phyloP scores from a whole-genome alignment of 2,329 filamentous ascomycete genomes.

The Cladophialophora chaetospira region DNA sequence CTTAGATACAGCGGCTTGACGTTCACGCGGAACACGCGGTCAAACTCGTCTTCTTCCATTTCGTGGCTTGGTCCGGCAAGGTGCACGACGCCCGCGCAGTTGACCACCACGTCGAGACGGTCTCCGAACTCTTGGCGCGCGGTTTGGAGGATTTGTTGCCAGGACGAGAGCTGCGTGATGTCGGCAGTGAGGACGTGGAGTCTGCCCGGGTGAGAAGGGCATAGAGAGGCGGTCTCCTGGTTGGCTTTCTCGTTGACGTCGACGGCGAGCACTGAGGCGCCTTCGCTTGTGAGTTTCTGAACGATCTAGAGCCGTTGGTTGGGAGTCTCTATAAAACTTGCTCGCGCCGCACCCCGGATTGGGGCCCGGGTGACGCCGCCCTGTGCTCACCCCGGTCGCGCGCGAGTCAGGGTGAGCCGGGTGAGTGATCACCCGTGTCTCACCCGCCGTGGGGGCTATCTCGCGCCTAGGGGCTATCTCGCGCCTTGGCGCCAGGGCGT shows the following conservation, averaged over 20 bases:
- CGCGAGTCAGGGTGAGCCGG: background rate
- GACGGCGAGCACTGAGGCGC: conserved; percentile 23
- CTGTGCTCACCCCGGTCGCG: background rate
- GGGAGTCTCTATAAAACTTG: too few relatives aligned
- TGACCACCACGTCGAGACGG: conserved; percentile 27
- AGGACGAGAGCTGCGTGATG: conserved; percentile 23
- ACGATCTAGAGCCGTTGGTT: conserved; percentile 25
- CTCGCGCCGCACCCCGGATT: background rate
- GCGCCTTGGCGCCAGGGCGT: too few relatives aligned
- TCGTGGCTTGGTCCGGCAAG: conserved; percentile 23
- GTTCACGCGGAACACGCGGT: conserved; percentile 29
- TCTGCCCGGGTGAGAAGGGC: conserved; percentile 5
- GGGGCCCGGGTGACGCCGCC: background rate
- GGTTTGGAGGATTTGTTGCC: conserved; percentile 19
- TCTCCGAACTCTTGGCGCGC: conserved; percentile 2
- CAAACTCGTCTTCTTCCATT: conserved; percentile 27
- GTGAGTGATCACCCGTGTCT: background rate
- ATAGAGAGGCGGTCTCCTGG: conserved; percentile 7
- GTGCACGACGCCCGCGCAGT: conserved; percentile 27
- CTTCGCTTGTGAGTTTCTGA: conserved; percentile 19
- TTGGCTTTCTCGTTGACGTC: conserved; percentile 18
- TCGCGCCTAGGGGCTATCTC: too few relatives aligned
- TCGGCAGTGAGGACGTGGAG: conserved; percentile 15
- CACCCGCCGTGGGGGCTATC: too few relatives aligned
- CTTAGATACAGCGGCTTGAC: conserved; percentile 31